These are phyloP conservation scores for Calonectria naviculata DNA, from an alignment of 2,329 filamentous ascomycete species.

Conservation along the genomic window DNA sequence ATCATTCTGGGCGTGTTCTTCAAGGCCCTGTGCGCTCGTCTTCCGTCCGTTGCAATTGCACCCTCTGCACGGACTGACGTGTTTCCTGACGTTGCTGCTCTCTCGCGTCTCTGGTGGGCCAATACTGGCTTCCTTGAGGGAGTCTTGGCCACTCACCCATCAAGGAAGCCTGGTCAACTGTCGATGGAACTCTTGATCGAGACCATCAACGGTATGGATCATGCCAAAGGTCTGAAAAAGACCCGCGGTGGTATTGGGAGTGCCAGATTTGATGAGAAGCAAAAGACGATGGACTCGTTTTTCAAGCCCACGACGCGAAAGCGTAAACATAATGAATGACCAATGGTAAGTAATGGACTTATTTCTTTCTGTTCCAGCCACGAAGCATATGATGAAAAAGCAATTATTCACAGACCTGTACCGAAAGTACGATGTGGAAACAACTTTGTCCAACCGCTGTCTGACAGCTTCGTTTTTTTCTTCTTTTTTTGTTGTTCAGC, in stretches of 20 bases:
- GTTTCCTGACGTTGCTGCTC: constrained; percentile 19
- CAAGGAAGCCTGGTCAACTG: not conserved
- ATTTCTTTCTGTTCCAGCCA: constrained; percentile 24
- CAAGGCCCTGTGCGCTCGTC: constrained; percentile 67
- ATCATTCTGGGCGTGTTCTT: constrained; percentile 80
- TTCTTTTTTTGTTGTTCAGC: constrained; percentile 34
- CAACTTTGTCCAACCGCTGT: constrained; percentile 85
- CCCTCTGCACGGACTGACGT: constrained; percentile 21
- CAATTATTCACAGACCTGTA: constrained; percentile 85
- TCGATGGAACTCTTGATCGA: constrained; percentile 58
- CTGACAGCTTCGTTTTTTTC: constrained; percentile 61
- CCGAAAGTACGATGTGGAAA: constrained; percentile 78
- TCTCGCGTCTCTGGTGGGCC: constrained; percentile 54
- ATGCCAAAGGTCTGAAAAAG: constrained; percentile 80
- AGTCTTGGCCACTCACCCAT: constrained; percentile 26
- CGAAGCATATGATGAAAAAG: constrained; percentile 72
- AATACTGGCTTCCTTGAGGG: constrained; percentile 63
- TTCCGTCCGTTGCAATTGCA: constrained; percentile 46
- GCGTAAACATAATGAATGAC: constrained; percentile 49
- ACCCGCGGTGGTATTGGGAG: constrained; percentile 87
- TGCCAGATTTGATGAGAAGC: constrained; percentile 77
- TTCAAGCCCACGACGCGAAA: constrained; percentile 63
- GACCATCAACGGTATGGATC: constrained; percentile 75
- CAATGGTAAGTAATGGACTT: constrained; percentile 39
- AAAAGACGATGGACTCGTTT: constrained; percentile 82